Evolutionary conservation across 2,329 filamentous ascomycete genomes (phyloP).

Genomic region (Calonectria montana): DNA sequence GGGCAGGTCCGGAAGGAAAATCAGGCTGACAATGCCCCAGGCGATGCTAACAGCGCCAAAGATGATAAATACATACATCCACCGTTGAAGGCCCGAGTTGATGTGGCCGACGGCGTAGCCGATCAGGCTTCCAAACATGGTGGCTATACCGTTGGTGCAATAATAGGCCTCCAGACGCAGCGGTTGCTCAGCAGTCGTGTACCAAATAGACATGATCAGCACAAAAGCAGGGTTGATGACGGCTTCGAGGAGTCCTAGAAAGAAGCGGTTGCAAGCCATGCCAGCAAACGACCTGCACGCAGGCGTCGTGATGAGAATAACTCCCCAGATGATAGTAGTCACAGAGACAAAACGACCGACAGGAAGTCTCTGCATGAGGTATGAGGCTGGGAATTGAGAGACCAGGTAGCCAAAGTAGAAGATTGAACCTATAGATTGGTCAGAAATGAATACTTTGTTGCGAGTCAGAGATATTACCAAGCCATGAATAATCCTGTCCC

Average conservation of each 20-base stretch:
- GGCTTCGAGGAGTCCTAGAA: constrained; percentile 13
- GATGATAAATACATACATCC: constrained; percentile 71
- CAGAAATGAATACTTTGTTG: not conserved
- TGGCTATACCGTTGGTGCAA: constrained; percentile 65
- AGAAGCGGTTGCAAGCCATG: constrained; percentile 5
- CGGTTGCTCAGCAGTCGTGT: constrained; percentile 7
- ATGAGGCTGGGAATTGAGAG: constrained; percentile 12
- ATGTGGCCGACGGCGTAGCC: constrained; percentile 72
- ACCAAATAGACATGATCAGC: constrained; percentile 21
- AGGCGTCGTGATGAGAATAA: constrained; percentile 15
- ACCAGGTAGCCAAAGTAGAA: constrained; percentile 18
- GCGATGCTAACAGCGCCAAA: constrained; percentile 65
- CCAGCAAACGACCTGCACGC: constrained; percentile 1
- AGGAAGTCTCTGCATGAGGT: constrained; percentile 12
- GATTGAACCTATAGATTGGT: not conserved
- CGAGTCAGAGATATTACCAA: not conserved
- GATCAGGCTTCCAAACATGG: constrained; percentile 70
- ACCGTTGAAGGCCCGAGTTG: constrained; percentile 58
- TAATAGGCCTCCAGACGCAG: constrained; percentile 15
- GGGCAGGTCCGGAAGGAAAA: constrained; percentile 71
- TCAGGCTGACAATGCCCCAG: constrained; percentile 67
- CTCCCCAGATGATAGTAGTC: constrained; percentile 10
- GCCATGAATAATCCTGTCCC: constrained; percentile 18
- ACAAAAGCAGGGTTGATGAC: constrained; percentile 12
- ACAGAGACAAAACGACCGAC: constrained; percentile 13